Percentiles rank a stretch among this genome's conserved stretches.
Evolutionary conservation across 495 filamentous ascomycete species (phyloP).

Genomic region (Neurospora terricola): DNA sequence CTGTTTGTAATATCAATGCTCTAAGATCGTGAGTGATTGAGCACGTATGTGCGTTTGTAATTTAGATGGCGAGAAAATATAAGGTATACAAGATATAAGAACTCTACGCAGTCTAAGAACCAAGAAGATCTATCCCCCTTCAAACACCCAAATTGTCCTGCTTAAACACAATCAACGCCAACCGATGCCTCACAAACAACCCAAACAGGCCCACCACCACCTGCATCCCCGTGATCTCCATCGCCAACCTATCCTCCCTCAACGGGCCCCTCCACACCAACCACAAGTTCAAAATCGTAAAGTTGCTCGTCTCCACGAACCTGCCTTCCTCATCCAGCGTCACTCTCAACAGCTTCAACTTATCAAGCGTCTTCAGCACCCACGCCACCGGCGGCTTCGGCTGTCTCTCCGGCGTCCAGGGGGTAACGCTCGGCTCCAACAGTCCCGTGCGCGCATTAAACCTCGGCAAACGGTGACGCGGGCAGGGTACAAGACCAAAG

Average conservation of each 20-base stretch:
- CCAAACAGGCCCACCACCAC: slow-evolving; percentile 62
- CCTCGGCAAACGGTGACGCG: slow-evolving; percentile 78
- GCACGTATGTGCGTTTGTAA: neutral
- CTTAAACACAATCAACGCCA: slow-evolving; percentile 77
- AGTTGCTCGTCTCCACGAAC: slow-evolving; percentile 75
- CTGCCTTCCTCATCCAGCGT: slow-evolving; percentile 52
- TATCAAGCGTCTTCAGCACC: slow-evolving; percentile 53
- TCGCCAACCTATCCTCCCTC: slow-evolving; percentile 73
- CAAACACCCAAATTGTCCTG: slow-evolving; percentile 59
- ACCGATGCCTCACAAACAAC: slow-evolving; percentile 71
- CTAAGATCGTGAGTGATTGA: neutral
- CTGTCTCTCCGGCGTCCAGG: slow-evolving; percentile 58
- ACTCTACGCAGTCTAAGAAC: slow-evolving; percentile 1
- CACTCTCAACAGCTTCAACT: slow-evolving; percentile 53
- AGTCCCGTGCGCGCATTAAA: slow-evolving; percentile 79
- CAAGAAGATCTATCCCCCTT: neutral
- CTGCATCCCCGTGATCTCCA: slow-evolving; percentile 69
- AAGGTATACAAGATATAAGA: too few species aligned
- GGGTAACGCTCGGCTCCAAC: slow-evolving; percentile 72
- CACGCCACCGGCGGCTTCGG: slow-evolving; percentile 51
- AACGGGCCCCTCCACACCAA: slow-evolving; percentile 90
- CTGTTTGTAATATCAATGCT: neutral
- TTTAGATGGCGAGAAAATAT: too few species aligned
- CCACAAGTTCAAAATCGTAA: slow-evolving; percentile 93
- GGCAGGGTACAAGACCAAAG: slow-evolving; percentile 81